Percentiles rank a stretch among this genome's conserved stretches.
These are phyloP conservation scores for Fragilaria radians DNA, from an alignment of 108 stramenopile species.

Conservation along the genomic window DNA sequence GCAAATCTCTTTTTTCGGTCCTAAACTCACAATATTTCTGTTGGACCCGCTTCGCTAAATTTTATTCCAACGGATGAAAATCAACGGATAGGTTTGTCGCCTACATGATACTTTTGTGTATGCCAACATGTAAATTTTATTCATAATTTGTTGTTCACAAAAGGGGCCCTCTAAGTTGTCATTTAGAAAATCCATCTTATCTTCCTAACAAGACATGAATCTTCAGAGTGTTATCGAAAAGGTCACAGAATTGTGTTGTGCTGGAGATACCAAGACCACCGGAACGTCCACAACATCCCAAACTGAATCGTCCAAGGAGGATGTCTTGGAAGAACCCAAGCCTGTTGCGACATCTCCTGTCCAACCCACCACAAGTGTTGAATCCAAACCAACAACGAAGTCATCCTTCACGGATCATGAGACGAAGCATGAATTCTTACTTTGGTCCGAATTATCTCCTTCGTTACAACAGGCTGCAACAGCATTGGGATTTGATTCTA, in stretches of 20 bases:
- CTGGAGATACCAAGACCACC: background rate
- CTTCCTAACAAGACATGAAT: too few species aligned
- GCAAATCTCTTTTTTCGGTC: too few species aligned
- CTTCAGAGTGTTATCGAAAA: background rate
- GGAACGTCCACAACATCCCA: background rate
- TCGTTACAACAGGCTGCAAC: constrained; percentile 32
- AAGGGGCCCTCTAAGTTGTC: too few species aligned
- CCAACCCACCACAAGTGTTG: background rate
- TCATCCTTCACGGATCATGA: constrained; percentile 38
- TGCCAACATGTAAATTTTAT: too few species aligned
- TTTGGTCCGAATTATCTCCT: constrained; percentile 31
- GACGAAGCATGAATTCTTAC: constrained; percentile 44
- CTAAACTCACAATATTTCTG: too few species aligned
- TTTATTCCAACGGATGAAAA: too few species aligned
- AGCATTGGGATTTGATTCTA: constrained; percentile 35
- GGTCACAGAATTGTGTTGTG: background rate
- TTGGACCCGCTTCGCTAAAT: too few species aligned
- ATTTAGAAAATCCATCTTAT: too few species aligned
- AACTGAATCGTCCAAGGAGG: background rate
- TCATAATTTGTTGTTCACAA: too few species aligned
- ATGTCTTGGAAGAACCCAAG: background rate
- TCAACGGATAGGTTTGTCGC: too few species aligned
- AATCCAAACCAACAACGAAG: background rate
- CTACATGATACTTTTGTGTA: too few species aligned
- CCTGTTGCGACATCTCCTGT: background rate